Evolutionary conservation across 1,139 yeast species (phyloP).

Genomic region (Kodamaea plutei): DNA sequence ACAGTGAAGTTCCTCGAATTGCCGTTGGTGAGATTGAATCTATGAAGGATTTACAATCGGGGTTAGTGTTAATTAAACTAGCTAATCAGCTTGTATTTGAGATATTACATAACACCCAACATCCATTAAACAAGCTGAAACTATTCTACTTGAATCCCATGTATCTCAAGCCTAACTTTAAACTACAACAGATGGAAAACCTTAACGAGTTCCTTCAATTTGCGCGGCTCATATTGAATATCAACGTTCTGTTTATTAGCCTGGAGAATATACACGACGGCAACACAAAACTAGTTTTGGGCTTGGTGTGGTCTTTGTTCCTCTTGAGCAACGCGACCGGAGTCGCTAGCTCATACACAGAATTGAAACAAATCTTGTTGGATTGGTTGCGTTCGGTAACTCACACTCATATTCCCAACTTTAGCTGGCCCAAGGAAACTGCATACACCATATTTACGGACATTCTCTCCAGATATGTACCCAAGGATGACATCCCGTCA

Average conservation of each 20-base stretch:
- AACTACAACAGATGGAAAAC: conserved; percentile 62
- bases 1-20: conserved; percentile 24
- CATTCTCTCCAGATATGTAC: conserved; percentile 31
- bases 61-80: conserved; percentile 35
- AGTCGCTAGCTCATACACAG: conserved; percentile 25
- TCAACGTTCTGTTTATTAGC: conserved; percentile 56
- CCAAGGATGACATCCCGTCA: conserved; percentile 14
- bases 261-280: conserved; percentile 70
- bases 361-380: conserved; percentile 31
- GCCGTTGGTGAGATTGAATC: conserved; percentile 21
- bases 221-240: conserved; percentile 45
- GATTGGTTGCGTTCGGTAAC: conserved; percentile 28
- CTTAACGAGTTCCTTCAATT: conserved; percentile 54
- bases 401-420: background rate
- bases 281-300: conserved; percentile 57
- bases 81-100: conserved; percentile 31
- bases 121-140: conserved; percentile 15
- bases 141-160: conserved; percentile 32
- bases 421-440: conserved; percentile 1
- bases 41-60: conserved; percentile 34
- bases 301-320: conserved; percentile 62
- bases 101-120: conserved; percentile 12
- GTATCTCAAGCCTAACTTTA: conserved; percentile 45
- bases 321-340: conserved; percentile 47
- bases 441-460: conserved; percentile 2